Evolutionary conservation across 805 yeast genomes (phyloP), one percentile per base, ranked within the genome.

Genomic region (Metschnikowia sp.): DNA sequence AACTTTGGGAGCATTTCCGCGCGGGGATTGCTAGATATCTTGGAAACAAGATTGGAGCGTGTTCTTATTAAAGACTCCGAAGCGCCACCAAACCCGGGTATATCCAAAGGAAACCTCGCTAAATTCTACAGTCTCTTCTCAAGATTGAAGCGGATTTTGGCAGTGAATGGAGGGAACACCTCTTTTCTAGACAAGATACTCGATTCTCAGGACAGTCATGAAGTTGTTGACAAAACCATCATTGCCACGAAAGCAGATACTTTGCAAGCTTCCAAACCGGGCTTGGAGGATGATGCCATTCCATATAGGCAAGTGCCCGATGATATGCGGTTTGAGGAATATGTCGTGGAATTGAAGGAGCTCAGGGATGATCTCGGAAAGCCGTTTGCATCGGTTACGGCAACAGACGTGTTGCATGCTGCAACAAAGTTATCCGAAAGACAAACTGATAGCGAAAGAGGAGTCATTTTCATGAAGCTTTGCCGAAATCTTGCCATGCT

Each of bases 111-210:
- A 7, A 48, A 40, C 19, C 36, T 50, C 13, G 39, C 37, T 2
- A 32, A 40, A 4, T 54, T 44, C 33, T 38, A 32, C 10, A 35
- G 36, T 18, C 37, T 54, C 22, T 40, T 40, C 10, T 43, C 51
- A 2, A 52, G 38, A 11, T 42, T 54, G 5, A 32, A 43, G 36
- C 48, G 40, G 36, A 38, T 54, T 15, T 39, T 54, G 10, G 50
- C 45, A 7, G 34, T 47, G 49, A 83, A 84, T 55, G 84, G 85
- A 13, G 84, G 83, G 1, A 77, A 81, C 54, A 69, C 83, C 2
- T 77, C 77, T 44, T 72, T 79, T 10, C 72, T 84, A 56, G 89
- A 84, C 56, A 68, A 83, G 1, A 58, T 83, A 36, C 57, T 80
- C 18, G 75, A 78, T 42, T 79, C 77, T 50, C 78, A 77, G 45